Evolutionary conservation across 371 early-diverging fungal genomes (phyloP), one percentile per base, ranked within the genome.

Genomic region (Mucor lusitanicus): DNA sequence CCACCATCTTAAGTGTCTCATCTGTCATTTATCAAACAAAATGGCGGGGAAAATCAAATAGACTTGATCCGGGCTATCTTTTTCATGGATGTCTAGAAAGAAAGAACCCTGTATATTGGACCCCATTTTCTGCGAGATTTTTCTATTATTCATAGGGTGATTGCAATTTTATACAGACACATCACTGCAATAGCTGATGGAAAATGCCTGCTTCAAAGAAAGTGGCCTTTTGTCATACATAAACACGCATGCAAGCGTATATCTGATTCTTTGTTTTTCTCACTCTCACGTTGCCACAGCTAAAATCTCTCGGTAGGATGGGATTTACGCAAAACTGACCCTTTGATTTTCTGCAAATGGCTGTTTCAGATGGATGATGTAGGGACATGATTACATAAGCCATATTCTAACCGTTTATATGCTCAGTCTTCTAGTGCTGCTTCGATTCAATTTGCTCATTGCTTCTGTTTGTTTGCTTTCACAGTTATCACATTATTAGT

Each of bases 11-110:
- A 62, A 62, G 50, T 50, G 62, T 62, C 62, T 62, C 62, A 62
- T 62, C 62, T 62, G 62, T 62, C 62, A 62, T 50, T 50, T 32
- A 46, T 27, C 30, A 48, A 61, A 48, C 42, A 50, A 53, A 53
- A 53, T 53, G 53, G 53, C 53, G 53, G 53, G 53, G 53, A 53
- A 53, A 40, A 53, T 27, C 53, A 25, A 53, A 53, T 53, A 53
- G 53, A 27, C 53, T 53, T 27, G 27, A 53, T 53, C 53, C 27
- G 53, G 53, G 23, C 27, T 15, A 53, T 53, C 13, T 53, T 27
- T 40, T 40, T 40, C 17, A 17, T 37, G 37, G 13, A 40, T 40
- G 11, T 15, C 17, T 17, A 17, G 40, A 17, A 17, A 17, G 15
- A 40, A 40, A 40, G 17, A 40, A 40, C 13, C 17, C 40, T 40